Percentiles rank a stretch among this genome's conserved stretches.
These are phyloP conservation scores for Fimicolochytrium jonesii DNA, from an alignment of 192 early-diverging fungal genomes.

Conservation along the genomic window DNA sequence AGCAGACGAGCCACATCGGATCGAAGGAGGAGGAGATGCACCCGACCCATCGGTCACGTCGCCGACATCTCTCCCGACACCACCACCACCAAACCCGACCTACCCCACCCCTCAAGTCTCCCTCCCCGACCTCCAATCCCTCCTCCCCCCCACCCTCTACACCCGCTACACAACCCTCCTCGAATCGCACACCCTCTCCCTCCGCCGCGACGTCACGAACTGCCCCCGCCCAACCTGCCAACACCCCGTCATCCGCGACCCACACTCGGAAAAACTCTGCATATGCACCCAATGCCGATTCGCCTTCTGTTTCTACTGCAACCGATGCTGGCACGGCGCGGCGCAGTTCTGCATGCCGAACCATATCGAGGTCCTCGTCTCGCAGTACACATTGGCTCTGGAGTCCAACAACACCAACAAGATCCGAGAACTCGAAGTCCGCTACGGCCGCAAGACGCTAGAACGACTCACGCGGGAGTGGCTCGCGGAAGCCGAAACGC, in stretches of 20 bases:
- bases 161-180: constrained; percentile 10
- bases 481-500: constrained; percentile 21
- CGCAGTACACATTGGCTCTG: constrained; percentile 21
- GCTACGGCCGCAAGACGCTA: constrained; percentile 34
- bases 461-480: constrained; percentile 15
- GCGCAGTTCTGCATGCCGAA: constrained; percentile 31
- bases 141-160: constrained; percentile 8
- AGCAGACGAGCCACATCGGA: not conserved
- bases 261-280: constrained; percentile 33
- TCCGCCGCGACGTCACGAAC: constrained; percentile 30
- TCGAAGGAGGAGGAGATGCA: too few relatives aligned
- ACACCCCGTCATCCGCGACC: constrained; percentile 25
- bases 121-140: too few relatives aligned
- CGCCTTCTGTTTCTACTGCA: constrained; percentile 39
- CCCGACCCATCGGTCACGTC: too few relatives aligned
- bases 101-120: too few relatives aligned
- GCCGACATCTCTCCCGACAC: too few relatives aligned
- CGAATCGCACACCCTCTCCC: constrained; percentile 9
- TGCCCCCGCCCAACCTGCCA: constrained; percentile 34
- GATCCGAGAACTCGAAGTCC: constrained; percentile 12
- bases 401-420: not conserved
- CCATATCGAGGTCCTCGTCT: constrained; percentile 8
- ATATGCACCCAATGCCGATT: constrained; percentile 29
- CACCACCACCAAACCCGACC: too few relatives aligned
- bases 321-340: constrained; percentile 31